Percentiles rank a stretch among this genome's conserved stretches.
These are phyloP conservation scores for Saccharomycopsis guyanensis DNA, from an alignment of 805 yeast species.

Conservation along the genomic window DNA sequence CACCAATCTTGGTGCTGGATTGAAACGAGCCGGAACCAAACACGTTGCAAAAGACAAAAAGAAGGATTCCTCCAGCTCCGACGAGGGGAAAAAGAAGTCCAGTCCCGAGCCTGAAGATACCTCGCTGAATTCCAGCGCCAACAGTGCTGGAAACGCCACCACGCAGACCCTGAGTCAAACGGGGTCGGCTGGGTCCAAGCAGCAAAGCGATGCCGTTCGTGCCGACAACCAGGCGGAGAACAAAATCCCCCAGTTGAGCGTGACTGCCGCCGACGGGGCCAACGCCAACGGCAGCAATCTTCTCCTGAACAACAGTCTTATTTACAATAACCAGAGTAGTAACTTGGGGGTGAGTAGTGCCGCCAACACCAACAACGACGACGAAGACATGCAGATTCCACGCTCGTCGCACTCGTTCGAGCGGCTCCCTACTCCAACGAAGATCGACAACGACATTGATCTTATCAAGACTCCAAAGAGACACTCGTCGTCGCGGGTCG, in stretches of 20 bases:
- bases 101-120: slow-evolving; percentile 9
- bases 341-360: not conserved
- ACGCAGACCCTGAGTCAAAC: no score
- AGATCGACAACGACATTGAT: slow-evolving; percentile 68
- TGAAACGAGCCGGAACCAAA: slow-evolving; percentile 20
- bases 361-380: slow-evolving; percentile 3
- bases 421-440: slow-evolving; percentile 52
- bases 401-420: slow-evolving; percentile 46
- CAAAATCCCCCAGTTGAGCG: slow-evolving; percentile 9
- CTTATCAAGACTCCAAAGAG: slow-evolving; percentile 80
- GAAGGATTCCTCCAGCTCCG: slow-evolving; percentile 2
- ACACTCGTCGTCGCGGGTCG: slow-evolving; percentile 88
- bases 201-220: not conserved
- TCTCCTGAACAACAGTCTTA: not conserved
- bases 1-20: slow-evolving; percentile 7
- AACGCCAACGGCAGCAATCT: not conserved
- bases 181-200: not conserved
- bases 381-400: slow-evolving; percentile 27
- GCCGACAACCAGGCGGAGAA: not conserved
- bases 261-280: slow-evolving; percentile 5
- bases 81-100: not conserved
- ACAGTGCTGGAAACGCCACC: not conserved
- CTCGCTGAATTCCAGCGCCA: not conserved
- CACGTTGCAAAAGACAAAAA: slow-evolving; percentile 19
- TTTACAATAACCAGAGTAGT: not conserved